Conservation (phyloP, 2,329 filamentous ascomycete species). For the Onygenales sp. region DNA sequence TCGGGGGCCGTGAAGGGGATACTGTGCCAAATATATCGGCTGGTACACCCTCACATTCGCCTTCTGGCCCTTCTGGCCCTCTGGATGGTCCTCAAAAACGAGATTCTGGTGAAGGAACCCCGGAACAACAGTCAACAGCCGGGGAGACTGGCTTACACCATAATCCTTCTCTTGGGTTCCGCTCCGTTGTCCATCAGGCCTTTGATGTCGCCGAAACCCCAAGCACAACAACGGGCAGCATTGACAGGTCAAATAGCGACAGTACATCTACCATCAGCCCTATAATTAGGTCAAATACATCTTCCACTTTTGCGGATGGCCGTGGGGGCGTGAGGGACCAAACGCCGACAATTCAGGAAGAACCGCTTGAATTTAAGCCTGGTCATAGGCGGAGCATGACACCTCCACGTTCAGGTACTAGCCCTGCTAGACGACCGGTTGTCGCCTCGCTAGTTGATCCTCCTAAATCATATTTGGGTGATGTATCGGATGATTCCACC, state of each 20-base stretch:
- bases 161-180: constrained; percentile 47
- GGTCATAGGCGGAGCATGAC: constrained; percentile 50
- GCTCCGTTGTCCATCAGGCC: constrained; percentile 54
- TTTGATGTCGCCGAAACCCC: constrained; percentile 51
- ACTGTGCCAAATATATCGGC: too few species aligned
- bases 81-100: too few species aligned
- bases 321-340: constrained; percentile 30
- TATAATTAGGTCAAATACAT: constrained; percentile 51
- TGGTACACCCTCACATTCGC: too few species aligned
- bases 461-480: constrained; percentile 35
- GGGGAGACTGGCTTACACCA: constrained; percentile 34
- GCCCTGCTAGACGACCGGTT: constrained; percentile 50
- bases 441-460: constrained; percentile 35
- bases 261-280: constrained; percentile 57
- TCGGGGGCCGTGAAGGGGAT: not conserved
- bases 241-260: constrained; percentile 52
- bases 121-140: constrained; percentile 13
- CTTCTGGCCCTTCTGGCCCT: too few species aligned
- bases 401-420: constrained; percentile 50
- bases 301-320: constrained; percentile 25
- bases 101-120: constrained; percentile 1
- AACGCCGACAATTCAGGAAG: constrained; percentile 49
- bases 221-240: constrained; percentile 42
- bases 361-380: constrained; percentile 40
- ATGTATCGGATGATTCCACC: constrained; percentile 11